Conservation (phyloP, 1,139 yeast species). For the Kodamaea fungicola region DNA sequence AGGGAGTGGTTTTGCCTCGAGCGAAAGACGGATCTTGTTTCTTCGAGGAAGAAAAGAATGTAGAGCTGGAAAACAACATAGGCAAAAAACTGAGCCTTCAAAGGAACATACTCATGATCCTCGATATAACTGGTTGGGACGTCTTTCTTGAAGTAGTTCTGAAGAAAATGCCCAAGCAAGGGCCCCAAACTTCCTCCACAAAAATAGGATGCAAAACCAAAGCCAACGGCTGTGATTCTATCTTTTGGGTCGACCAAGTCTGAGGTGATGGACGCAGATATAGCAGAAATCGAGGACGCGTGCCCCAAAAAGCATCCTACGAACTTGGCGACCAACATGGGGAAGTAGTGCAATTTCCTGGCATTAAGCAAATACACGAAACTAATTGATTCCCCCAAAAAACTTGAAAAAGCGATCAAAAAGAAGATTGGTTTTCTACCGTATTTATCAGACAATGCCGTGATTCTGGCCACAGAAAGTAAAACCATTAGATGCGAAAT, state of each 20-base stretch:
- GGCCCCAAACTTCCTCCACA: neutral
- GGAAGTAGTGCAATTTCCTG: neutral
- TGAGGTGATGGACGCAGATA: neutral
- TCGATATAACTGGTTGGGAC: neutral
- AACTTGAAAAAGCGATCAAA: neutral
- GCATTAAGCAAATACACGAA: neutral
- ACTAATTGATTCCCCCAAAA: neutral
- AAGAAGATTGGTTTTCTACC: neutral
- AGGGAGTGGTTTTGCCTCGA: neutral
- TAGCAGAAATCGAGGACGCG: neutral
- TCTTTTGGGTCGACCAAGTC: neutral
- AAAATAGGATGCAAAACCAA: neutral
- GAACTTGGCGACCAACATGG: neutral
- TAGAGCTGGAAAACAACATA: conserved; percentile 25
- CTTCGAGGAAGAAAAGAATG: conserved; percentile 46
- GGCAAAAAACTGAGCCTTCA: conserved; percentile 25
- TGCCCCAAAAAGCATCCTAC: neutral
- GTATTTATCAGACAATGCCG: neutral
- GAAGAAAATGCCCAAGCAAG: neutral
- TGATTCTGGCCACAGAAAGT: neutral
- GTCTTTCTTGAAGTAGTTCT: neutral
- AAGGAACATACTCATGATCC: conserved; percentile 25
- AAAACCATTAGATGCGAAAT: neutral
- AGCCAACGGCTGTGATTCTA: neutral
- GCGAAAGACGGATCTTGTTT: conserved; percentile 33